Evolutionary conservation across 306 rosid genomes (phyloP).

Genomic region (Fragaria vesca): DNA sequence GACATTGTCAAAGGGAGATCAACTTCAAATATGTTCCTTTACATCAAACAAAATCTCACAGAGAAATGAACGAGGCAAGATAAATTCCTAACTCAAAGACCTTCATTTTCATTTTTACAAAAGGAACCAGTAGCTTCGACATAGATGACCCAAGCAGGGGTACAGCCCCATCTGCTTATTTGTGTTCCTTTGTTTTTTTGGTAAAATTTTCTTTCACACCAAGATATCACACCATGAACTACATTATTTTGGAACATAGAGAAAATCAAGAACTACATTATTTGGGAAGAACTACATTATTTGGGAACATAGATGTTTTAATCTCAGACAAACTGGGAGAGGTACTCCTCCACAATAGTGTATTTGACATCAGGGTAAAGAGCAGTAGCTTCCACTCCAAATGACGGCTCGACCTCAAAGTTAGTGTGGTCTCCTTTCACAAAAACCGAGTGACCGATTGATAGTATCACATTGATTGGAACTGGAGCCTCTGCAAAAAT

Average conservation of each 20-base stretch:
- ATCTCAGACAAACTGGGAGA: conserved; percentile 45
- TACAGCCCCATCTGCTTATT: neutral
- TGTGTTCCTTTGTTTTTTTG: neutral
- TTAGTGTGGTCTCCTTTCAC: conserved; percentile 55
- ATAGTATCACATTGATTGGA: conserved; percentile 34
- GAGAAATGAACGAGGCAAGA: too few species aligned
- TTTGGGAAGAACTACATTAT: neutral
- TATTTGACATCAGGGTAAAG: conserved; percentile 64
- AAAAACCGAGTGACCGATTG: conserved; percentile 45
- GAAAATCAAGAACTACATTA: neutral
- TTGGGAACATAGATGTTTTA: neutral
- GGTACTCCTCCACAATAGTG: conserved; percentile 60
- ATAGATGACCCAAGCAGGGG: too few species aligned
- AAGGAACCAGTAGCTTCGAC: too few species aligned
- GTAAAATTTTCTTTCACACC: neutral
- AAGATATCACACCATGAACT: neutral
- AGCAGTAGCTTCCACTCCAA: conserved; percentile 62
- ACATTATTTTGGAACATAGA: neutral
- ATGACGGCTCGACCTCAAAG: conserved; percentile 54
- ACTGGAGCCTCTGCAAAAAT: conserved; percentile 41
- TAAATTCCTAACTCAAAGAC: too few species aligned
- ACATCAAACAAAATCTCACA: too few species aligned
- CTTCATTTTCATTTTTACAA: too few species aligned
- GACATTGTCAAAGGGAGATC: too few species aligned
- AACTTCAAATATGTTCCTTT: too few species aligned